A percentile compares a stretch with the other conserved stretches of the same genome.
These are phyloP conservation scores for Phlebiopsis gigantea DNA, from an alignment of 768 basidiomycete species.

Conservation along the genomic window DNA sequence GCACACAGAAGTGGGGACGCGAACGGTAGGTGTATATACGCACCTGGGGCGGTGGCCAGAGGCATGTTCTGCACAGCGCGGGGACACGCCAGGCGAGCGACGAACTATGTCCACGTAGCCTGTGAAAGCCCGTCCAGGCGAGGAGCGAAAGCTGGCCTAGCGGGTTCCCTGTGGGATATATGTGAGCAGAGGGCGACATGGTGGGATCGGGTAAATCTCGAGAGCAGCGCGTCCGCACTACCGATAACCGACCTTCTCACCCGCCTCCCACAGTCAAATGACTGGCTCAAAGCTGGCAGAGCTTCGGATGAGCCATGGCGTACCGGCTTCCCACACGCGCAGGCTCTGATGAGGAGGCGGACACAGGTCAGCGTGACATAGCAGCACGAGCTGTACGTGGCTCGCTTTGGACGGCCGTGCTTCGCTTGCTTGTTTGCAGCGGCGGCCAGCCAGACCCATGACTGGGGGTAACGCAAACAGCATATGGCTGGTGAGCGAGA, in stretches of 20 bases:
- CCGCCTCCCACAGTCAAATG: slow-evolving; percentile 20
- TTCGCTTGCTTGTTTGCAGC: not conserved
- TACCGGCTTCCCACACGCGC: slow-evolving; percentile 3
- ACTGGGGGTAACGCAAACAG: not conserved
- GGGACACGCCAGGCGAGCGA: not conserved
- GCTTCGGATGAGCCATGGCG: slow-evolving; percentile 7
- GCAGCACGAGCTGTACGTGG: too few relatives aligned
- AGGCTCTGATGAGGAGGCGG: slow-evolving; percentile 6
- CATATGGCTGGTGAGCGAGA: not conserved
- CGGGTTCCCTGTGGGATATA: slow-evolving; percentile 10
- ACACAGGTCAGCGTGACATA: slow-evolving; percentile 1
- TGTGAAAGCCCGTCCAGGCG: not conserved
- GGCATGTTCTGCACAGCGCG: slow-evolving; percentile 1
- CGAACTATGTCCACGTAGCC: not conserved
- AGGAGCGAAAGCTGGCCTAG: not conserved
- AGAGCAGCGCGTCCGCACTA: slow-evolving; percentile 16
- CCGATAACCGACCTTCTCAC: slow-evolving; percentile 18
- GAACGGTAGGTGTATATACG: not conserved
- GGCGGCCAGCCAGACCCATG: not conserved
- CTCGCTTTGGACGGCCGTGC: not conserved
- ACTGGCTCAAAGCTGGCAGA: slow-evolving; percentile 9
- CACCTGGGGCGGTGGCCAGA: not conserved
- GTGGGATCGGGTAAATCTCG: slow-evolving; percentile 25
- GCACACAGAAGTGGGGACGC: not conserved
- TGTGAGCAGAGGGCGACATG: not conserved